Percentiles rank a stretch among this genome's conserved stretches.
Conservation (phyloP, 2,329 filamentous ascomycete genomes). For the Scleromitrula shiraiana region DNA sequence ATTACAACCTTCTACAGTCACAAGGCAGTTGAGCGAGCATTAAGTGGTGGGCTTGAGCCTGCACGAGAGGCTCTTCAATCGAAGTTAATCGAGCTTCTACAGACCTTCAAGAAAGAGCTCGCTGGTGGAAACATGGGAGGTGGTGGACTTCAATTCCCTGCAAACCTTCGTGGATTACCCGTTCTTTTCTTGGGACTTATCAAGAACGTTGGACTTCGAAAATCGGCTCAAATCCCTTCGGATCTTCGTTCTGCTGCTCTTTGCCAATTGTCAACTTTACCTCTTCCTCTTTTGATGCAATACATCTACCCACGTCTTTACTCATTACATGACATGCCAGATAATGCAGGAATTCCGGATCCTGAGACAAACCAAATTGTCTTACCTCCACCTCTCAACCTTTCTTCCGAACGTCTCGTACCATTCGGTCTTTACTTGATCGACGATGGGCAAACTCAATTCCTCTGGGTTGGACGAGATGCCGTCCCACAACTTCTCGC, state of each 20-base stretch:
- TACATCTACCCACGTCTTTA: constrained; percentile 85
- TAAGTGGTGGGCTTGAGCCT: constrained; percentile 80
- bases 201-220: constrained; percentile 90
- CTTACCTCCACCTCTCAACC: constrained; percentile 75
- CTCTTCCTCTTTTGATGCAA: constrained; percentile 81
- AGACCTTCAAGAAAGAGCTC: constrained; percentile 95
- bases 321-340: constrained; percentile 92
- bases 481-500: constrained; percentile 79
- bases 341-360: constrained; percentile 80
- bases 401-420: constrained; percentile 80
- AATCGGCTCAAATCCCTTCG: constrained; percentile 87
- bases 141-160: constrained; percentile 85
- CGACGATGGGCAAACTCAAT: constrained; percentile 95
- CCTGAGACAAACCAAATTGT: constrained; percentile 80
- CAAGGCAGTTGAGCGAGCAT: constrained; percentile 87
- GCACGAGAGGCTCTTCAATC: constrained; percentile 84
- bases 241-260: constrained; percentile 90
- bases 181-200: constrained; percentile 89
- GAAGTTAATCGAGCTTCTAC: constrained; percentile 85
- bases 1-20: constrained; percentile 93
- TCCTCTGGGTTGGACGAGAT: constrained; percentile 92
- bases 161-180: constrained; percentile 81
- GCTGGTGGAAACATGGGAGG: constrained; percentile 92
- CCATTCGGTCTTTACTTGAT: constrained; percentile 92
- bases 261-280: constrained; percentile 87